These are phyloP conservation scores for Penicillium sp. DNA, from an alignment of 2,329 filamentous ascomycete species.

Conservation along the genomic window DNA sequence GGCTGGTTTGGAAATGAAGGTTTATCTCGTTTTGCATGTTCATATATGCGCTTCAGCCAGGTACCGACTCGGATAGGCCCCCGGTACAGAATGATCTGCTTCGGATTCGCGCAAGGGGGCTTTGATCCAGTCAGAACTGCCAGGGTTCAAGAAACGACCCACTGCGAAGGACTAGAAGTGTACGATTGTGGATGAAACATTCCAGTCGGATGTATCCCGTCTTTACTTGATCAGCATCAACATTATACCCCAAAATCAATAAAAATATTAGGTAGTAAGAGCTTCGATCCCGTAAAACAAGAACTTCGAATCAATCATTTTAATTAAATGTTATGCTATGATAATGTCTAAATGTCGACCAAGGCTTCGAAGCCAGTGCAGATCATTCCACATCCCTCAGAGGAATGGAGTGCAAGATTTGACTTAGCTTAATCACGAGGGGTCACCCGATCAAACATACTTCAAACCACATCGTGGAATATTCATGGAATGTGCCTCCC, in stretches of 20 bases:
- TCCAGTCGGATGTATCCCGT: conserved; percentile 3
- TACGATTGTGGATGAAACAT: conserved; percentile 8
- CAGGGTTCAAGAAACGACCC: not conserved
- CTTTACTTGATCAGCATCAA: not conserved
- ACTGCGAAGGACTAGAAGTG: not conserved
- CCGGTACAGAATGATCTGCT: not conserved
- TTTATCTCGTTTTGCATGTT: not conserved
- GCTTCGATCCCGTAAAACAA: no score
- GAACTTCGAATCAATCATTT: no score
- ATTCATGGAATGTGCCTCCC: conserved; percentile 45
- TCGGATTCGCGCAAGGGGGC: conserved; percentile 9
- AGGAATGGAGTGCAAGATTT: not conserved
- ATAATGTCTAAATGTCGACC: not conserved
- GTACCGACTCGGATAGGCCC: not conserved
- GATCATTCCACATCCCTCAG: conserved; percentile 9
- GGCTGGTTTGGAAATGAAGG: not conserved
- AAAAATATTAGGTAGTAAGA: no score
- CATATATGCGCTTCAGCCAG: not conserved
- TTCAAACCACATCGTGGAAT: not conserved
- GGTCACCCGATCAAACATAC: not conserved
- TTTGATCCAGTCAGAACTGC: not conserved
- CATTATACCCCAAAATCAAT: no score
- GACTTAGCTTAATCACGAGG: not conserved
- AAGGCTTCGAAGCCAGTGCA: not conserved
- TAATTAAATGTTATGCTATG: not conserved